phyloP scores from a whole-genome alignment of 2,329 filamentous ascomycete species.

The Fonsecaea multimorphosa region DNA sequence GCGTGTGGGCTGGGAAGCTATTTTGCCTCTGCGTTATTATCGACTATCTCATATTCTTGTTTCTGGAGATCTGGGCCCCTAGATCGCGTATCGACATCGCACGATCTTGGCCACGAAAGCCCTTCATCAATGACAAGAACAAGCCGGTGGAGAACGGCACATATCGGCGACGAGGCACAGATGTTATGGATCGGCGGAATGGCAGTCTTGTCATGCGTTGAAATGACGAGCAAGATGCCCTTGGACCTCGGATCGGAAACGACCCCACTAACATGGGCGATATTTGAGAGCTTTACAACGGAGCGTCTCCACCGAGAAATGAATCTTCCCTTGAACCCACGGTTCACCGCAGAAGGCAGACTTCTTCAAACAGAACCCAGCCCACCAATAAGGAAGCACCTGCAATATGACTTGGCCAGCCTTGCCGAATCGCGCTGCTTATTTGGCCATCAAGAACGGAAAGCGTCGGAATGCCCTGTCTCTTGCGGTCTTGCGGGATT shows the following conservation, averaged over 20 bases:
- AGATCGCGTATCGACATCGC: conserved; percentile 86
- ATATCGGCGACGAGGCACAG: conserved; percentile 35
- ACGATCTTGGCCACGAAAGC: conserved; percentile 88
- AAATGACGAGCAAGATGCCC: conserved; percentile 7
- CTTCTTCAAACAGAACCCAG: too few relatives aligned
- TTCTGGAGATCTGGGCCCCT: conserved; percentile 86
- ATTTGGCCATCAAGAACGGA: conserved; percentile 36
- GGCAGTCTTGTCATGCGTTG: conserved; percentile 38
- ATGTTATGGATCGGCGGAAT: conserved; percentile 40
- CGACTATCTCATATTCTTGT: conserved; percentile 88
- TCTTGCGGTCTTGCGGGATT: conserved; percentile 36
- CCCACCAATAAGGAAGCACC: neutral
- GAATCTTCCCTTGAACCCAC: neutral
- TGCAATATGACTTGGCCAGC: conserved; percentile 33
- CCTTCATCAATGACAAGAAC: conserved; percentile 43
- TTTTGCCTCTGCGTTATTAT: conserved; percentile 95
- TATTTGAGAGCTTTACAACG: neutral
- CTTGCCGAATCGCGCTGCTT: conserved; percentile 35
- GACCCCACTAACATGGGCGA: conserved; percentile 37
- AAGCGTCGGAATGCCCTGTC: conserved; percentile 37
- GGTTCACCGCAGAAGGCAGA: neutral
- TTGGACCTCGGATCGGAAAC: conserved; percentile 5
- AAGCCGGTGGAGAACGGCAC: conserved; percentile 40
- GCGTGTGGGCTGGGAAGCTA: conserved; percentile 96
- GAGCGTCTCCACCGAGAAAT: neutral